Evolutionary conservation across 805 yeast species (phyloP).

Genomic region (Barnettozyma sp.): DNA sequence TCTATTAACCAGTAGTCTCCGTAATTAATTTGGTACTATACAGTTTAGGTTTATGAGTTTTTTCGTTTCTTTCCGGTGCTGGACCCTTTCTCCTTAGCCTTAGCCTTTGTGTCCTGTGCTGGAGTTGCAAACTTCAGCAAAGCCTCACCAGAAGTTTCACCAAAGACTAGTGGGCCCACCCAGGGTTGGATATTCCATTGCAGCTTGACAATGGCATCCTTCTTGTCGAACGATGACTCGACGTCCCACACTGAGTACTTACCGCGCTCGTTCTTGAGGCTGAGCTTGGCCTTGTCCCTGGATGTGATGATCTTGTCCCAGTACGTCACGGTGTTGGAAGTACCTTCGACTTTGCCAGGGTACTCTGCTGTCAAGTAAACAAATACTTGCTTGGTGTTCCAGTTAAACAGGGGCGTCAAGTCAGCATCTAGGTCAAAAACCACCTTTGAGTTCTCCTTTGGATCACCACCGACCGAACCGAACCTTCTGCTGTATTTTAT

Average conservation of each 20-base stretch:
- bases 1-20: too few species aligned
- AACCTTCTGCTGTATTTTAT: constrained; percentile 51
- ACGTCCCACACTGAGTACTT: constrained; percentile 89
- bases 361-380: constrained; percentile 86
- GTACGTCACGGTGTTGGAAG: constrained; percentile 65
- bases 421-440: constrained; percentile 71
- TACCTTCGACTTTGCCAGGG: constrained; percentile 29
- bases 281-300: constrained; percentile 51
- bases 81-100: constrained; percentile 9
- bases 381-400: constrained; percentile 97
- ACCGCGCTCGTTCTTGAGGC: constrained; percentile 46
- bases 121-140: constrained; percentile 17
- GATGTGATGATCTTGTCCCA: constrained; percentile 81
- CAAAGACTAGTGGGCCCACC: constrained; percentile 73
- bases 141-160: constrained; percentile 38
- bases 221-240: constrained; percentile 46
- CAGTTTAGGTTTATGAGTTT: too few species aligned
- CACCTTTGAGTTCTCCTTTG: constrained; percentile 71
- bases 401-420: constrained; percentile 74
- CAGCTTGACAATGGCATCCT: constrained; percentile 60
- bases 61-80: too few species aligned
- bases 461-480: constrained; percentile 60
- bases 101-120: constrained; percentile 9
- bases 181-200: constrained; percentile 93
- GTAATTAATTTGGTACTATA: too few species aligned